A percentile compares a stretch with the other conserved stretches of the same genome.
phyloP scores from a whole-genome alignment of 177 flowering plant genomes.

The Vitis hybrid region DNA sequence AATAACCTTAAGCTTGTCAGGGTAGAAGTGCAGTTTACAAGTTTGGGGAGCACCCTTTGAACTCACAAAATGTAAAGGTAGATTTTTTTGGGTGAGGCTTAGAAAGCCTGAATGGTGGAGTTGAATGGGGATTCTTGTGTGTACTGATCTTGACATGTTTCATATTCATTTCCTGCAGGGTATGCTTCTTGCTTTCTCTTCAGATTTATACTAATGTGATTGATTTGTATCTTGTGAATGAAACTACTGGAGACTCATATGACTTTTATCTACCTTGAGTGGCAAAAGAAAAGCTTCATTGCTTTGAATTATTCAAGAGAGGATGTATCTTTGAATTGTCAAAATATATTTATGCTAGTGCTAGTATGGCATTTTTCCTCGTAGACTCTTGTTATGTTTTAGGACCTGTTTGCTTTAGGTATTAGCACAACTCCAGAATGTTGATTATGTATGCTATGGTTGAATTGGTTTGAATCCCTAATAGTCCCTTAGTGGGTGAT shows the following conservation, averaged over 20 bases:
- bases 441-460: too few species aligned
- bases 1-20: constrained; percentile 17
- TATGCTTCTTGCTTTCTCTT: constrained; percentile 8
- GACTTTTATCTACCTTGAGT: not conserved
- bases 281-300: not conserved
- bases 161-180: not conserved
- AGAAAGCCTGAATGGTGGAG: constrained; percentile 6
- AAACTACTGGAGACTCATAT: constrained; percentile 1
- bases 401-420: too few species aligned
- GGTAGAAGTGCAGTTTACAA: constrained; percentile 3
- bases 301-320: not conserved
- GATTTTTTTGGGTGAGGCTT: constrained; percentile 12
- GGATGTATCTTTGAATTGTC: not conserved
- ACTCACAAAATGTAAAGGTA: not conserved
- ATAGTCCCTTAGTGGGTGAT: too few species aligned
- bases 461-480: too few species aligned
- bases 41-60: constrained; percentile 13
- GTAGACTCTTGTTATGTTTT: too few species aligned
- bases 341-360: too few species aligned
- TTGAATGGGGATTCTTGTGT: constrained; percentile 6
- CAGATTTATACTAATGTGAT: constrained; percentile 13
- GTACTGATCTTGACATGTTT: constrained; percentile 18
- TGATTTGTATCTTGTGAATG: constrained; percentile 14
- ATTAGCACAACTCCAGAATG: too few species aligned
- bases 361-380: too few species aligned